Percentiles rank a stretch among this genome's conserved stretches.
Conservation (phyloP, 2,329 filamentous ascomycete species). For the Sclerotinia glacialis region DNA sequence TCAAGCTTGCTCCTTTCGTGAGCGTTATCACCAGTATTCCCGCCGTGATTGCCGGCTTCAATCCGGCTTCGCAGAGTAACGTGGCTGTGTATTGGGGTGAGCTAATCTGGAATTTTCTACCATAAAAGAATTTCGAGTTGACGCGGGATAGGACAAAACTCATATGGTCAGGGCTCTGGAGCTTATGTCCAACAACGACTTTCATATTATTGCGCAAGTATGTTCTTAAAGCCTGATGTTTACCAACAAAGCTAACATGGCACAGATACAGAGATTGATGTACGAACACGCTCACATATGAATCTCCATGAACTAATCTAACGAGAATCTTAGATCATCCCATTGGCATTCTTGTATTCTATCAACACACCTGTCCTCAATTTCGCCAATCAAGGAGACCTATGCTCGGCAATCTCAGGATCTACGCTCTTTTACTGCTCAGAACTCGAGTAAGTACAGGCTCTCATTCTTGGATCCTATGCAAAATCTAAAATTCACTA, state of each 20-base stretch:
- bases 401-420: conserved; percentile 58
- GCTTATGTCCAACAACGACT: conserved; percentile 53
- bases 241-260: conserved; percentile 19
- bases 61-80: conserved; percentile 49
- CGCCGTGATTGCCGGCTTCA: conserved; percentile 43
- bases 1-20: conserved; percentile 28
- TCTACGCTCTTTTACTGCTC: conserved; percentile 59
- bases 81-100: conserved; percentile 66
- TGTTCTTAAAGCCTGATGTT: conserved; percentile 32
- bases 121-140: background rate
- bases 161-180: conserved; percentile 47
- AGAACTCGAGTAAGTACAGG: conserved; percentile 58
- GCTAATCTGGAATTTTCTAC: conserved; percentile 16
- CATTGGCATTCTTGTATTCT: conserved; percentile 59
- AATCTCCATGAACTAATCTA: conserved; percentile 12
- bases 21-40: conserved; percentile 39
- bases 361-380: conserved; percentile 57
- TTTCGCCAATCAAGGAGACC: conserved; percentile 62
- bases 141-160: conserved; percentile 55
- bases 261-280: conserved; percentile 48
- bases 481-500: background rate
- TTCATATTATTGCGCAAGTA: conserved; percentile 57
- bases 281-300: conserved; percentile 32
- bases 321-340: conserved; percentile 51
- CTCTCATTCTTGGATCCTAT: background rate